Base-by-base conservation (phyloP, 1,139 yeast genomes). In the Magnusiomyces tetraspermus region DNA sequence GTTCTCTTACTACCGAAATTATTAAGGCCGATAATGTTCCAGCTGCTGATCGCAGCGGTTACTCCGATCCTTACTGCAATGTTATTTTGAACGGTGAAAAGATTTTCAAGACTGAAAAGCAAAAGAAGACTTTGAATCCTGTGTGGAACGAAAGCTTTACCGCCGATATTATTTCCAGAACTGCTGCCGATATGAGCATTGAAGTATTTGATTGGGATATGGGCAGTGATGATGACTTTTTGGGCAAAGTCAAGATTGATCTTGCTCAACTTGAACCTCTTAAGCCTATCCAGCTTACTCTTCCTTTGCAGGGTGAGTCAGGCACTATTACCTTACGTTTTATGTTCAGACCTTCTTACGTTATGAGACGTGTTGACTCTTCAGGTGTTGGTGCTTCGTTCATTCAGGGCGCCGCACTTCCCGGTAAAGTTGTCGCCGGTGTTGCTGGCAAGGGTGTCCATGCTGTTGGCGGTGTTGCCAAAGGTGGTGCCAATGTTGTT, bases 201-300 rank as follows among this genome's bases (percentile, higher is more conserved):
- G 78, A 75, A 53, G 80, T 86, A 31, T 76, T 67, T 62, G 98
- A 92, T 66, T 90, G 97, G 96, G 98, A 92, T 69, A 79, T 90
- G 59, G 96, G 96, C 57, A 87, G 82, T 58, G 80, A 78, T 57
- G 94, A 92, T 67, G 97, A 92, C 67, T 74, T 76, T 56, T 74
- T 92, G 55, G 96, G 97, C 53, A 71, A 71, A 37, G 88, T 83
- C n/a, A 62, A 64, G 28, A 66, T 89, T 55, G 76, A 79, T 19
- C 70, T 92, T 57, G 68, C 78, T 0, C 80, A 81, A 13, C 73
- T 92, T 43, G 82, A 83, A 60, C 78, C 83, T 15, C 72, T 76
- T 31, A 75, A 75, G 47, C 75, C 77, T 15, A 71, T 75, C 13
- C 82, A 79, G 17, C 62, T 78, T 47, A 78, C 76, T 44, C 70